Conservation (phyloP, 2,329 filamentous ascomycete species). For the Penicillium occitanis region DNA sequence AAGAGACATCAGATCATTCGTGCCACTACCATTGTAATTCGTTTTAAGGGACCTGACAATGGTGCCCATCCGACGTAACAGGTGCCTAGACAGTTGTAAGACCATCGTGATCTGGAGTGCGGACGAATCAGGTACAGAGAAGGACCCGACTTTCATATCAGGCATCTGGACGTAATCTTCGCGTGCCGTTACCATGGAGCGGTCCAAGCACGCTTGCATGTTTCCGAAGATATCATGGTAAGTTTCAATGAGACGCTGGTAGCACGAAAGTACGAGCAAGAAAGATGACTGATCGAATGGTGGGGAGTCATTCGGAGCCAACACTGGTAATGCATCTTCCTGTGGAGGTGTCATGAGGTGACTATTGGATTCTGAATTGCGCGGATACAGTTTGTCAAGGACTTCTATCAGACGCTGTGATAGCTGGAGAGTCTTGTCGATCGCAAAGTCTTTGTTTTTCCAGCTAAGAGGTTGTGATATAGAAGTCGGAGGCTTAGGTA, state of each 20-base stretch:
- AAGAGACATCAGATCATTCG: constrained; percentile 10
- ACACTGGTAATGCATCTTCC: neutral
- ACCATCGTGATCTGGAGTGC: constrained; percentile 11
- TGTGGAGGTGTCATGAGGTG: neutral
- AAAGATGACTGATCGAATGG: constrained; percentile 1
- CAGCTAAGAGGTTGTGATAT: constrained; percentile 11
- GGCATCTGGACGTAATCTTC: constrained; percentile 17
- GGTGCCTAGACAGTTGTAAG: constrained; percentile 10
- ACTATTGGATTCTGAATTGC: neutral
- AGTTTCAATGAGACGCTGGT: constrained; percentile 12
- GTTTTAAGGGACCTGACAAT: constrained; percentile 6
- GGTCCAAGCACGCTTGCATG: constrained; percentile 17
- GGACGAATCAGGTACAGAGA: constrained; percentile 13
- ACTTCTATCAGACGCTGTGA: constrained; percentile 16
- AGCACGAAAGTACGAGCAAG: constrained; percentile 14
- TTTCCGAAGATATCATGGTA: constrained; percentile 14
- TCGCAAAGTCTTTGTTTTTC: constrained; percentile 16
- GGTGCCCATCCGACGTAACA: constrained; percentile 6
- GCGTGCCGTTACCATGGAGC: constrained; percentile 5
- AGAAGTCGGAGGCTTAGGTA: constrained; percentile 14
- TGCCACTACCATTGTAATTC: constrained; percentile 1
- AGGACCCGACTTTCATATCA: constrained; percentile 9
- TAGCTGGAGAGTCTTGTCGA: constrained; percentile 14
- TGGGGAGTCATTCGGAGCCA: neutral
- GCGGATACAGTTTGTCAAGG: constrained; percentile 10